Evolutionary conservation across 208 protist genomes (phyloP).

Genomic region (Trichomonas tenax): DNA sequence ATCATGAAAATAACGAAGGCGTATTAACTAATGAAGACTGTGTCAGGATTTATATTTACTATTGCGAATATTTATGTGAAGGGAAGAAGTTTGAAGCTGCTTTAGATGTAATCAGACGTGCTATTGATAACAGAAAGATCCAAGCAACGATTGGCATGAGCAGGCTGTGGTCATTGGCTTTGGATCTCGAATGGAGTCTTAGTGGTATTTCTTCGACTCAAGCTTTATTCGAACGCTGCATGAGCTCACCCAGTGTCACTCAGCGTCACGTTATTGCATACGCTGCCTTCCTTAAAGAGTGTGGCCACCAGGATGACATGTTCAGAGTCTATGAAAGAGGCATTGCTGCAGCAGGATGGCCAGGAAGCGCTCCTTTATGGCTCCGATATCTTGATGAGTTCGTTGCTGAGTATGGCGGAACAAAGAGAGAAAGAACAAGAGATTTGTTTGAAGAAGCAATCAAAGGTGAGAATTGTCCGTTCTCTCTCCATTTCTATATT

Average conservation of each 20-base stretch:
- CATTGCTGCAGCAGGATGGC: background rate
- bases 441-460: conserved; percentile 22
- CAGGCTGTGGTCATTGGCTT: background rate
- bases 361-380: background rate
- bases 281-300: background rate
- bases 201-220: background rate
- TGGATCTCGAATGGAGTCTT: background rate
- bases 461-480: background rate
- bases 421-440: background rate
- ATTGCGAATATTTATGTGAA: background rate
- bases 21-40: background rate
- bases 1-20: background rate
- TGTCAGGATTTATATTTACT: background rate
- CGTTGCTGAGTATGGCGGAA: background rate
- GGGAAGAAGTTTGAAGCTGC: background rate
- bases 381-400: background rate
- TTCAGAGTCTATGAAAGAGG: conserved; percentile 9
- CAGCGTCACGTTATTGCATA: background rate
- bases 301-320: background rate
- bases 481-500: background rate
- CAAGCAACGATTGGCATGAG: background rate
- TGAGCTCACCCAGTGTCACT: background rate
- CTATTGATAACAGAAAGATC: background rate
- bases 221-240: background rate
- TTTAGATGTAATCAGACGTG: background rate